phyloP scores from a whole-genome alignment of 805 yeast genomes.

The Metschnikowia lochheadii region DNA sequence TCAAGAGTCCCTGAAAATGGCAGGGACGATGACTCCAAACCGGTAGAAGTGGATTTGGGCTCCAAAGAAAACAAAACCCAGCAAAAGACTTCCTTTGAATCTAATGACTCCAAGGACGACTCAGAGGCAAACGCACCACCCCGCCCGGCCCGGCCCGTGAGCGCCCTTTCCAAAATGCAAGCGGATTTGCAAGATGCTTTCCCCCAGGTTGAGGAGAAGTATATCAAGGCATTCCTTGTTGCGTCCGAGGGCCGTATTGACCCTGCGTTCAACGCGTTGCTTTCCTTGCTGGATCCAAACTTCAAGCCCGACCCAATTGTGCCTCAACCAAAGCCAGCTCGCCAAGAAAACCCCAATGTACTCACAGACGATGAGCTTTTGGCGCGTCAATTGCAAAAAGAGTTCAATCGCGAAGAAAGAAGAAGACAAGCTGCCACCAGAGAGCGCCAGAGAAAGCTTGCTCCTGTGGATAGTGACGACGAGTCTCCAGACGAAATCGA shows the following conservation, averaged over 20 bases:
- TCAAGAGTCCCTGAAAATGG: not conserved
- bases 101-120: not conserved
- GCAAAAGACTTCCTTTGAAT: not conserved
- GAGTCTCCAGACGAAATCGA: slow-evolving; percentile 59
- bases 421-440: slow-evolving; percentile 24
- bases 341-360: slow-evolving; percentile 22
- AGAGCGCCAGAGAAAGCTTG: slow-evolving; percentile 18
- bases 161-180: slow-evolving; percentile 52
- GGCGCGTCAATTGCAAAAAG: slow-evolving; percentile 75
- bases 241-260: slow-evolving; percentile 81
- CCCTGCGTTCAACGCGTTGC: slow-evolving; percentile 82
- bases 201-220: slow-evolving; percentile 68
- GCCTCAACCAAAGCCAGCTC: slow-evolving; percentile 3
- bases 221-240: slow-evolving; percentile 72
- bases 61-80: not conserved
- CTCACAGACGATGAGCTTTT: slow-evolving; percentile 67
- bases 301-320: slow-evolving; percentile 48
- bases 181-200: slow-evolving; percentile 78
- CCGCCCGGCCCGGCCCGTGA: slow-evolving; percentile 53
- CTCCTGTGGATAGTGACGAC: slow-evolving; percentile 15
- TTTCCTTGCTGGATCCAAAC: slow-evolving; percentile 73
- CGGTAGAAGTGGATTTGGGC: not conserved
- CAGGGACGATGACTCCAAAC: not conserved
- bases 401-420: slow-evolving; percentile 45
- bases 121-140: slow-evolving; percentile 27